Conservation (phyloP, 1,284 basidiomycete genomes). For the Austroboletus niveus region DNA sequence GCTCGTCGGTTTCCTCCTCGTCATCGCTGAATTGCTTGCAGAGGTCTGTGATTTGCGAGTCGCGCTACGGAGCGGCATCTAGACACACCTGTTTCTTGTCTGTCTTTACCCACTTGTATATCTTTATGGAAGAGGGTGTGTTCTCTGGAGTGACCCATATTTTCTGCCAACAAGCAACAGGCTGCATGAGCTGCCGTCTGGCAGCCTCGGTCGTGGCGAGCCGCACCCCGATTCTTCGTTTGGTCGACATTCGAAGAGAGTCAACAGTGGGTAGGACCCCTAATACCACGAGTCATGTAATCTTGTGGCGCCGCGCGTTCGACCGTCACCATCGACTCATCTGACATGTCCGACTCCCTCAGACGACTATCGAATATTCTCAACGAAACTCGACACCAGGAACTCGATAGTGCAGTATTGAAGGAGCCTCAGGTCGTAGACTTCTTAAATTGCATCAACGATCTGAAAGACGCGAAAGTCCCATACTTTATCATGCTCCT, state of each 20-base stretch:
- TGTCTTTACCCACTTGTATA: slow-evolving; percentile 73
- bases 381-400: no score
- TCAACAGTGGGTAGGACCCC: slow-evolving; percentile 14
- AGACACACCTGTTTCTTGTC: slow-evolving; percentile 64
- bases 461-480: no score
- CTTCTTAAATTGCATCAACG: no score
- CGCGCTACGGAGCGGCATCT: background rate
- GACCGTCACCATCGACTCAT: no score
- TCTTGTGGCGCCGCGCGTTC: no score
- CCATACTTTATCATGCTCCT: no score
- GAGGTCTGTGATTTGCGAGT: slow-evolving; percentile 9
- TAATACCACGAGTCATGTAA: slow-evolving; percentile 10
- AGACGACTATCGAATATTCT: no score
- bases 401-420: no score
- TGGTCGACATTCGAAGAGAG: slow-evolving; percentile 54
- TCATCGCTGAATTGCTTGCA: slow-evolving; percentile 77
- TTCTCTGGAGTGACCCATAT: slow-evolving; percentile 58
- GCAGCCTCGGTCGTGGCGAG: slow-evolving; percentile 74
- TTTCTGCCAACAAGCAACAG: slow-evolving; percentile 77
- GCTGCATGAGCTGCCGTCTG: slow-evolving; percentile 76
- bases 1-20: slow-evolving; percentile 71
- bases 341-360: no score
- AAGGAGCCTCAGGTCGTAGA: no score
- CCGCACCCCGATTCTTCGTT: slow-evolving; percentile 72
- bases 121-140: slow-evolving; percentile 55